Evolutionary conservation across 192 early-diverging fungal species (phyloP), one percentile per base, ranked within the genome.

Genomic region (Backusella circina): DNA sequence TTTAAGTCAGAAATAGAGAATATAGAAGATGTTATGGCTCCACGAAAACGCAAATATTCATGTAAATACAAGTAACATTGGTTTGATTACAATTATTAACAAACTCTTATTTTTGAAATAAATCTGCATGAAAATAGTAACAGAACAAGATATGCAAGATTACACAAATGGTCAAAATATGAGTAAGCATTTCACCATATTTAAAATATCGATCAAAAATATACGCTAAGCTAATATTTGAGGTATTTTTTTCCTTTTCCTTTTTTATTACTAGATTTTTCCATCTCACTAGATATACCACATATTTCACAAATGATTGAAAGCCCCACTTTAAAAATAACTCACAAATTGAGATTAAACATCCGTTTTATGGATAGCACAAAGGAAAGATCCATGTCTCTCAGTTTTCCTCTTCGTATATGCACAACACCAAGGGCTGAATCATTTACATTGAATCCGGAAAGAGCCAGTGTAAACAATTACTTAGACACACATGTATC

Each of bases 261-360:
- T 61, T 61, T 61, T 61, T 61, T 61, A 61, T 61, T 61, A 61
- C 26, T 28, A 68, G 67, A 68, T 8, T 37, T 68, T 38, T 36
- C 21, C 21, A 21, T 68, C 18, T 37, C 32, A 37, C 21, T 68
- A 21, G 33, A 68, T 38, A 37, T 68, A 68, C 67, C 67, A n/a
- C 67, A 68, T 8, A 68, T 68, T 23, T 33, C 67, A 10, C 67
- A 33, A 33, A 68, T 16, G 18, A 35, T 23, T 36, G 33, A 35
- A 33, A 37, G 54, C 26, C 67, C 18, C n/a, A 68, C 36, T 35
- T 68, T 68, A 68, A 33, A 68, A 35, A 68, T 68, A 37, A 21
- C 33, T 23, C 67, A 68, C 21, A 68, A 68, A 68, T 37, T 68
- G 32, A 68, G 33, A 23, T 21, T 68, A 36, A 68, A 37, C 21